Evolutionary conservation across 768 basidiomycete genomes (phyloP), one percentile per base, ranked within the genome.

Genomic region (Psilocybe cubensis): DNA sequence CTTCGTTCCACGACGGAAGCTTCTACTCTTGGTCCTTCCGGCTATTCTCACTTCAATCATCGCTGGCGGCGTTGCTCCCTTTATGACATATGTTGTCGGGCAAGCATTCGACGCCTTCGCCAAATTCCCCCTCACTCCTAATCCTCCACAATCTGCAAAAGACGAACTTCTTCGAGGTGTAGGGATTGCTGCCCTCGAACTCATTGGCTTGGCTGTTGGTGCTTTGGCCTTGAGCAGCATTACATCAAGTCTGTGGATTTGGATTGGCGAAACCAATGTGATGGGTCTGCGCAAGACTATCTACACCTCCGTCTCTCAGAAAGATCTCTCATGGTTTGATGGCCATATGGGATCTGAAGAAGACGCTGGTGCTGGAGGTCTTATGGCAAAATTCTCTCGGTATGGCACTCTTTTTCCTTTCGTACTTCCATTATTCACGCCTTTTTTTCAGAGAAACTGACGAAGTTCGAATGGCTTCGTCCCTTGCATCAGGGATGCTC

Each of bases 321-420:
- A 88, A 65, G 86, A 87, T n/a, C 87, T 96, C 83, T 78, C 80
- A n/a, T 96, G 94, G 95, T 97, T 94, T 68, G 94, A 97, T 72
- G 72, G 82, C 35, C 87, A 91, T 54, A 87, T 89, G 82, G 85
- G 83, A 46, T 72, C 75, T 21, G 46, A 63, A 8, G 86, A 85
- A 18, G 77, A 48, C 35, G 75, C 88, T 46, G 92, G 92, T 59
- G 93, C 94, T 48, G 94, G 90, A 58, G 95, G 94, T 20, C 78
- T 97, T 42, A 96, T 96, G 94, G 88, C 92, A 52, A 92, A 94
- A 68, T 98, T 97, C 70, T 83, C 90, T 29, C 86, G 86, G 94
- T 92, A 55, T 48, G 74, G 67, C 25, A 21, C 10, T 29, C 33
- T 33, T 4, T 27, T 51, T 33, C 5, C 10, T 29, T 18, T 33